phyloP scores from a whole-genome alignment of 2,329 filamentous ascomycete species.

The Xylariales sp. region DNA sequence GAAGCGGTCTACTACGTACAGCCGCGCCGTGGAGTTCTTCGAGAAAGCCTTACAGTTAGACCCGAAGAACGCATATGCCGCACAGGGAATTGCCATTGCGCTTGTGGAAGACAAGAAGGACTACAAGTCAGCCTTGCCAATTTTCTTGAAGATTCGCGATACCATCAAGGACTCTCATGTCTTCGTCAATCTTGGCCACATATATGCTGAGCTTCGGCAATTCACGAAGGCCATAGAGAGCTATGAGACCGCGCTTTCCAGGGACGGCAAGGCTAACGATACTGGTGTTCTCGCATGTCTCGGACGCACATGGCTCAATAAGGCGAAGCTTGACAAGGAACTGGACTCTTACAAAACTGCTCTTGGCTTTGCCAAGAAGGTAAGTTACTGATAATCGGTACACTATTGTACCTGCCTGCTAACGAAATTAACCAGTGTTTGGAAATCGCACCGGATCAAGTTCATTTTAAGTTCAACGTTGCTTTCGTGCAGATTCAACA shows the following conservation, averaged over 20 bases:
- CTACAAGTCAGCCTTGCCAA: constrained; percentile 71
- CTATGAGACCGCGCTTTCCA: constrained; percentile 81
- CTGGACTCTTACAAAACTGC: constrained; percentile 54
- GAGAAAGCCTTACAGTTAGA: constrained; percentile 96
- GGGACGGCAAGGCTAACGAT: constrained; percentile 70
- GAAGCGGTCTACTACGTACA: constrained; percentile 81
- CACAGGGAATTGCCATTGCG: constrained; percentile 92
- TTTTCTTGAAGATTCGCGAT: constrained; percentile 87
- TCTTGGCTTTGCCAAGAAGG: constrained; percentile 59
- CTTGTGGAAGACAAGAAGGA: constrained; percentile 94
- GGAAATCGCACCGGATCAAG: constrained; percentile 71
- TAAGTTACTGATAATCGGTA: constrained; percentile 26
- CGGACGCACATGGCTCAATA: constrained; percentile 80
- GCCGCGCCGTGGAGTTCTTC: constrained; percentile 94
- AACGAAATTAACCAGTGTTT: constrained; percentile 54
- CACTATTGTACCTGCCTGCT: constrained; percentile 12
- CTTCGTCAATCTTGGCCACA: constrained; percentile 88
- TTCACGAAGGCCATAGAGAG: constrained; percentile 89
- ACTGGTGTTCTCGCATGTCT: constrained; percentile 78
- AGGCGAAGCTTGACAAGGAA: constrained; percentile 61
- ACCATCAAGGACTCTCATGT: constrained; percentile 85
- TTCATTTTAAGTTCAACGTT: constrained; percentile 95
- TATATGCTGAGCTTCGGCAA: constrained; percentile 85
- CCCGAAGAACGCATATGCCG: constrained; percentile 90
- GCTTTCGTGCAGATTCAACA: constrained; percentile 96